Base-by-base conservation (phyloP, 78 protist genomes). In the Dictyostelium intermedium region DNA sequence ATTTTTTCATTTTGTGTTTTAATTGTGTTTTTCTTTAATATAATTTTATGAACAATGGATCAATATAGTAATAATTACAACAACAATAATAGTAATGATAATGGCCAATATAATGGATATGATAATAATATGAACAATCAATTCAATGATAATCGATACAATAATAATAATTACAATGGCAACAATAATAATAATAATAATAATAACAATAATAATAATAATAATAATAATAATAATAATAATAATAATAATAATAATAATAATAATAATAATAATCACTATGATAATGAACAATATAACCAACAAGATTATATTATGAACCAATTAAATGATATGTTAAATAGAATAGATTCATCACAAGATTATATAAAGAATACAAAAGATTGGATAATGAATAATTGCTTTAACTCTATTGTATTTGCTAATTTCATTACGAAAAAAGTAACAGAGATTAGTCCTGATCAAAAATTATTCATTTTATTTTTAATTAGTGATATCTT, bases 311-410 rank as follows among this genome's bases (percentile, higher is more conserved):
- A 18, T 39, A 37, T 76, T 20, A 16, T 76, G 47, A 45, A 45
- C 0, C 43, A 76, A 76, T 41, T 76, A 23, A 76, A 76, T 41
- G 85, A 81, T 34, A 56, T 81, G 23, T 7, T 81, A 20, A 56
- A 81, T 81, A 34, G 35, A 45, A 60, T 81, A 2, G 34, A 34
- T 5, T 20, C 50, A 5, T 81, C 85, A 10, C 30, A 35, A 16
- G 69, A 27, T 14, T 81, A 32, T 56, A 81, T 81, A 27, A 81
- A 56, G 61, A 34, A 81, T 53, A 23, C 73, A 34, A 81, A 34
- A 81, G 73, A 81, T 30, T 81, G 73, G 74, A 81, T 81, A 30
- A 60, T 81, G 47, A 81, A 34, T 56, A 56, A 81, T 30, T 81
- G 66, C 11, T 34, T n/a, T 13, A 53, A 56, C 13, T 45, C 73